phyloP scores from a whole-genome alignment of 495 filamentous ascomycete genomes.

The Xylaria nigripes region DNA sequence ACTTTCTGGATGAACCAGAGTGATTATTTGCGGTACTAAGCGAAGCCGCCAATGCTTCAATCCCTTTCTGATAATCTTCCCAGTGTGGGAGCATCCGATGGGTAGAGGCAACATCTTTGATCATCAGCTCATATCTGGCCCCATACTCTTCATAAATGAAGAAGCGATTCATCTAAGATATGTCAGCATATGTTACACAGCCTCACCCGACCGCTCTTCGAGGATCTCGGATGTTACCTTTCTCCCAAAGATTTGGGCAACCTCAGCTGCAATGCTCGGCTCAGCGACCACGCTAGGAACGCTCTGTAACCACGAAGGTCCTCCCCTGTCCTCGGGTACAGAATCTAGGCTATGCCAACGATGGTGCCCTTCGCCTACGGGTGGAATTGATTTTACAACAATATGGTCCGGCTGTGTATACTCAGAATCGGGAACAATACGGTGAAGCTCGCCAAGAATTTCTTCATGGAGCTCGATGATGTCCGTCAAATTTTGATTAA shows the following conservation, averaged over 20 bases:
- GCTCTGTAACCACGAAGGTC: constrained; percentile 35
- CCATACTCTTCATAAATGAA: constrained; percentile 83
- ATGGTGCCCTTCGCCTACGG: constrained; percentile 33
- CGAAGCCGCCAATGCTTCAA: constrained; percentile 75
- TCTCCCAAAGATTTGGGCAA: constrained; percentile 69
- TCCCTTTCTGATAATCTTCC: constrained; percentile 73
- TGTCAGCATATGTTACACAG: constrained; percentile 14
- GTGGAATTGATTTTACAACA: constrained; percentile 16
- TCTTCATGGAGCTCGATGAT: constrained; percentile 66
- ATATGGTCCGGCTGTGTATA: constrained; percentile 41
- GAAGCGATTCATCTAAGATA: constrained; percentile 59
- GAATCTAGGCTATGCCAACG: constrained; percentile 55
- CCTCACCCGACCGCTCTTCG: constrained; percentile 5
- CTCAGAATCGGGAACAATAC: constrained; percentile 53
- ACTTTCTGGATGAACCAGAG: constrained; percentile 56
- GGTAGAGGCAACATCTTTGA: constrained; percentile 61
- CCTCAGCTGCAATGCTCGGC: constrained; percentile 60
- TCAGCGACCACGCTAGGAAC: constrained; percentile 53
- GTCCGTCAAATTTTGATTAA: constrained; percentile 59
- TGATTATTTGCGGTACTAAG: constrained; percentile 61
- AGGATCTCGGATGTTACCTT: constrained; percentile 45
- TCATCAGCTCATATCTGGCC: constrained; percentile 75
- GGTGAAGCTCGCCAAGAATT: constrained; percentile 56
- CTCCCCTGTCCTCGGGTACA: constrained; percentile 43
- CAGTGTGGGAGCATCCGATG: constrained; percentile 66